Evolutionary conservation across 495 filamentous ascomycete genomes (phyloP), one percentile per base, ranked within the genome.

Genomic region (Penicillium robsamsonii): DNA sequence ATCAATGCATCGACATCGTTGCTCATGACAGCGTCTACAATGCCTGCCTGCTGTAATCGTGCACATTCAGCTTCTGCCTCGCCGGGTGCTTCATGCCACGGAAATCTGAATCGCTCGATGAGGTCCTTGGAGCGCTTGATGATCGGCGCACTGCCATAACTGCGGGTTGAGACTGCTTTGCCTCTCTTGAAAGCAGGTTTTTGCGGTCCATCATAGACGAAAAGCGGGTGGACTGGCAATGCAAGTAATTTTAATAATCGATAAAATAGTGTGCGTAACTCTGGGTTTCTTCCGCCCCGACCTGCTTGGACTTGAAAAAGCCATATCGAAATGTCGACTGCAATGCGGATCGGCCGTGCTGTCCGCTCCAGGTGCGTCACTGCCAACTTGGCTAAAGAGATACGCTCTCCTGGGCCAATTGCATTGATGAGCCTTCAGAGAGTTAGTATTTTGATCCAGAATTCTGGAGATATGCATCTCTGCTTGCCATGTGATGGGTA

Each of bases 31-130:
- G 89, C 94, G 71, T 99, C 95, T 3, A 97, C 95, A 42, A 96
- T 77, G 0, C 92, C 91, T 29, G 85, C 81, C 53, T 81, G 79
- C 68, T 99, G 92, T 18, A 99, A 69, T 2, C 92, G 70, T 0
- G 95, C 94, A 57, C 95, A 97, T 73, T 99, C 95, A 1, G 95
- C 95, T 65, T 99, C 95, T 1, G 95, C 95, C 64, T 99, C 95
- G 13, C 94, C 95, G 0, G 94, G 95, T 1, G 95, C 95, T 61
- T 87, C 84, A 68, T 97, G 91, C 44, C 83, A 82, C 2, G 87
- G 84, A 62, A 96, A 93, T 10, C 88, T 91, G 70, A 97, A 96
- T 5, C 91, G 75, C 47, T 87, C 84, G 8, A 98, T 84, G 5
- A 97, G 72, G 46, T 88, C 84, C 69, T 96, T 92, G 3, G 84